A percentile compares a stretch with the other conserved stretches of the same genome.
phyloP scores from a whole-genome alignment of 768 basidiomycete genomes.

The Lactarius sanguifluus region DNA sequence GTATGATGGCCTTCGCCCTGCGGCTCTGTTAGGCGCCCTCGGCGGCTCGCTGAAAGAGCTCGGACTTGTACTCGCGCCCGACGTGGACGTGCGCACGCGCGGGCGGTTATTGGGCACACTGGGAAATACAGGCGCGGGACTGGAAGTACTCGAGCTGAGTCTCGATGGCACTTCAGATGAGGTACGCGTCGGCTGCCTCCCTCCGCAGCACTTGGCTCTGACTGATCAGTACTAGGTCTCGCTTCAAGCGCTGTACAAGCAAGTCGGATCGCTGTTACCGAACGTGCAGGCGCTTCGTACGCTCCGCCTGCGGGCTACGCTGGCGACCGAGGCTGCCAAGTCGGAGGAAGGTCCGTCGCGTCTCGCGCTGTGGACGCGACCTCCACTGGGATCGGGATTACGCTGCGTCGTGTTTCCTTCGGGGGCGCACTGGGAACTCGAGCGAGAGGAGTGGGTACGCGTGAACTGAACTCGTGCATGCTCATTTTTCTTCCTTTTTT shows the following conservation, averaged over 20 bases:
- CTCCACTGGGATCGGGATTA: slow-evolving; percentile 32
- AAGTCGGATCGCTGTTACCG: slow-evolving; percentile 33
- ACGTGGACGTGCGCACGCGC: slow-evolving; percentile 36
- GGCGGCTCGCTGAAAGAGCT: slow-evolving; percentile 27
- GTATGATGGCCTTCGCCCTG: slow-evolving; percentile 39
- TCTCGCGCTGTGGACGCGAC: slow-evolving; percentile 33
- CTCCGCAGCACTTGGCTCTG: too few species aligned
- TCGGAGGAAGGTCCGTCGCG: slow-evolving; percentile 37
- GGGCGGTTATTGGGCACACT: slow-evolving; percentile 36
- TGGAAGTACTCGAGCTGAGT: slow-evolving; percentile 34
- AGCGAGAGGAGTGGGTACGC: slow-evolving; percentile 6
- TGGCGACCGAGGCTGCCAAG: slow-evolving; percentile 40
- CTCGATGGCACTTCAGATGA: slow-evolving; percentile 35
- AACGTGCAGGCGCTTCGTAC: slow-evolving; percentile 34
- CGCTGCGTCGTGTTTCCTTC: slow-evolving; percentile 34
- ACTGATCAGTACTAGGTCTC: slow-evolving; percentile 5
- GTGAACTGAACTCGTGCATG: neutral
- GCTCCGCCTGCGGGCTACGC: slow-evolving; percentile 38
- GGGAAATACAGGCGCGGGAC: slow-evolving; percentile 33
- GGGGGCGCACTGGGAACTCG: slow-evolving; percentile 33
- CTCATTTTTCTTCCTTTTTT: neutral
- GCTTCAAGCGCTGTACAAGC: slow-evolving; percentile 35
- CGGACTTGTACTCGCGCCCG: slow-evolving; percentile 27
- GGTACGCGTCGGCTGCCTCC: slow-evolving; percentile 25
- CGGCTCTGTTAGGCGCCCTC: slow-evolving; percentile 34